Evolutionary conservation across 768 basidiomycete species (phyloP).

Genomic region (Tulasnella sp.): DNA sequence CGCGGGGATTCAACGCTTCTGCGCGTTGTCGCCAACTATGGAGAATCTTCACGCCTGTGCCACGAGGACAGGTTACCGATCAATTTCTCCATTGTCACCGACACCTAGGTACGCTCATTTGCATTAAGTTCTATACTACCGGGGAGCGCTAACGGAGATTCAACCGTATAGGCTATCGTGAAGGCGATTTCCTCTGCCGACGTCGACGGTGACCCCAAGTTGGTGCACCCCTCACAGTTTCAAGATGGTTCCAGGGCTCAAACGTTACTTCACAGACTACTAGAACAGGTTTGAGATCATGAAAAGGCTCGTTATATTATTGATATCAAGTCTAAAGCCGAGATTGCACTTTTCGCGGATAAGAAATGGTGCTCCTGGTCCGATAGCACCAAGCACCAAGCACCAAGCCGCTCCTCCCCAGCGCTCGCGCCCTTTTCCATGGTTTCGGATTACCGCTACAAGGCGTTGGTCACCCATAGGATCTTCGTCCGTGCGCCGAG

Average conservation of each 20-base stretch:
- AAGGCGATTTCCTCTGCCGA: constrained; percentile 87
- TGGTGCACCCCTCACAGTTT: constrained; percentile 96
- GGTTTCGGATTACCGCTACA: constrained; percentile 83
- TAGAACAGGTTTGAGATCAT: constrained; percentile 92
- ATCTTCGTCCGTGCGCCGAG: no score
- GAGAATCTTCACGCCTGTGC: constrained; percentile 69
- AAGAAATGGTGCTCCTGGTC: constrained; percentile 99
- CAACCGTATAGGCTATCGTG: constrained; percentile 76
- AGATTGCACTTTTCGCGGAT: constrained; percentile 79
- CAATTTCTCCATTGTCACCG: constrained; percentile 98
- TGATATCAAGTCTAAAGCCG: constrained; percentile 58
- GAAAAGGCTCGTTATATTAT: constrained; percentile 79
- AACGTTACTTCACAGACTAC: constrained; percentile 81
- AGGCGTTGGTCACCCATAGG: no score
- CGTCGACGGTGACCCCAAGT: no score
- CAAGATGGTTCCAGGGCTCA: constrained; percentile 71
- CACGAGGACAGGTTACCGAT: constrained; percentile 71
- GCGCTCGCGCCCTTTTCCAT: constrained; percentile 81
- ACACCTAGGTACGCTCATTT: constrained; percentile 73
- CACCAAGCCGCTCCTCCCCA: constrained; percentile 58
- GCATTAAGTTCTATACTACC: no score
- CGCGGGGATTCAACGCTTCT: constrained; percentile 74
- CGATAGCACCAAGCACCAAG: no score
- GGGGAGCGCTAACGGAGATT: no score
- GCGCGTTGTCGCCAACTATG: constrained; percentile 86